Conservation (phyloP, 805 yeast genomes). For the Metschnikowia cerradonensis region DNA sequence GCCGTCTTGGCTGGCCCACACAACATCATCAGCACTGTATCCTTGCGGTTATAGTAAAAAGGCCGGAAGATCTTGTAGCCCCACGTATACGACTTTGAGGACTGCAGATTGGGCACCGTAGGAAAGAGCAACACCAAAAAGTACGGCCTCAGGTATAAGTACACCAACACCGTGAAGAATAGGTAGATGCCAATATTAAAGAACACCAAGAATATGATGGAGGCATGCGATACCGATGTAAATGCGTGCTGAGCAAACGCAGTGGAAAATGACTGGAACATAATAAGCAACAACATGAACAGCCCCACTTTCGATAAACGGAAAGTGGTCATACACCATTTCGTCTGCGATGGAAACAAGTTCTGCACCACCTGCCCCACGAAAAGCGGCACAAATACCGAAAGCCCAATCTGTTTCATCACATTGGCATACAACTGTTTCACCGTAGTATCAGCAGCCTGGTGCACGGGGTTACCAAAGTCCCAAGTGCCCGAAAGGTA, state of each 20-base stretch:
- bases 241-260: conserved; percentile 84
- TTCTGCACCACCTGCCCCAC: conserved; percentile 86
- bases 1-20: conserved; percentile 95
- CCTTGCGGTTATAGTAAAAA: conserved; percentile 65
- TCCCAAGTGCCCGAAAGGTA: conserved; percentile 56
- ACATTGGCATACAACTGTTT: conserved; percentile 62
- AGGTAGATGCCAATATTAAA: conserved; percentile 78
- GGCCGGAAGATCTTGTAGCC: conserved; percentile 49
- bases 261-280: conserved; percentile 78
- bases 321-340: conserved; percentile 55
- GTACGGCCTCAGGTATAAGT: conserved; percentile 55
- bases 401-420: conserved; percentile 82
- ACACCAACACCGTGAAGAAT: conserved; percentile 68
- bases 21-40: conserved; percentile 74
- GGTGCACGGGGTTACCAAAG: conserved; percentile 69
- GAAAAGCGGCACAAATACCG: conserved; percentile 78
- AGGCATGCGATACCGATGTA: conserved; percentile 59
- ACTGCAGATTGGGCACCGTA: conserved; percentile 44
- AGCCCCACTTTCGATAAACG: conserved; percentile 71
- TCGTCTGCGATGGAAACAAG: conserved; percentile 58
- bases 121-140: conserved; percentile 42
- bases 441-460: conserved; percentile 45
- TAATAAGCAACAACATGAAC: conserved; percentile 70
- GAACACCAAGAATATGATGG: conserved; percentile 73
- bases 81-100: conserved; percentile 43